phyloP scores from a whole-genome alignment of 768 basidiomycete genomes.

The Dacryopinax spathularia region DNA sequence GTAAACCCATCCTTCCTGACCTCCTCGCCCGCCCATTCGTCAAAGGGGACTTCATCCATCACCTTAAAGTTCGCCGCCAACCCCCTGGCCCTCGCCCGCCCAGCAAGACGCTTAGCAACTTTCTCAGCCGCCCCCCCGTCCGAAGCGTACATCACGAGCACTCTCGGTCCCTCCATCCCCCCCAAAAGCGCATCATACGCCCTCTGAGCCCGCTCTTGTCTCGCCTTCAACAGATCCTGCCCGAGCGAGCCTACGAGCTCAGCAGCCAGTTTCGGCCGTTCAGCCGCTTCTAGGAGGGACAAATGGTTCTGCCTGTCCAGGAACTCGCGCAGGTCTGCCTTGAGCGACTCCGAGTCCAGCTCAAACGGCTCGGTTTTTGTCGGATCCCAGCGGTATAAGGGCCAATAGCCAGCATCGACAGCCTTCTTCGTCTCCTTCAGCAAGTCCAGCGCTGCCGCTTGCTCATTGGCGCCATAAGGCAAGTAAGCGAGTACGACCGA shows the following conservation, averaged over 20 bases:
- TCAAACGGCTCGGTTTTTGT: slow-evolving; percentile 75
- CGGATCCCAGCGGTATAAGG: slow-evolving; percentile 95
- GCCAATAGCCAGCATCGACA: slow-evolving; percentile 94
- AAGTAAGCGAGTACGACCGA: slow-evolving; percentile 88
- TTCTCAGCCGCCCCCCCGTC: slow-evolving; percentile 97
- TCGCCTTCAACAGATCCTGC: slow-evolving; percentile 66
- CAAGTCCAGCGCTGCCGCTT: slow-evolving; percentile 68
- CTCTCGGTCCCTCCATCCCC: slow-evolving; percentile 75
- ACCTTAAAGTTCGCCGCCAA: slow-evolving; percentile 59
- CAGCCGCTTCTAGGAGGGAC: slow-evolving; percentile 71
- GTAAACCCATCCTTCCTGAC: slow-evolving; percentile 23
- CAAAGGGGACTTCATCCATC: slow-evolving; percentile 67
- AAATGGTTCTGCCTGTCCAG: slow-evolving; percentile 94
- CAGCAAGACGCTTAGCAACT: slow-evolving; percentile 73
- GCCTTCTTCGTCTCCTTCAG: slow-evolving; percentile 95
- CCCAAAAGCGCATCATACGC: slow-evolving; percentile 72
- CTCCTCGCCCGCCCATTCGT: slow-evolving; percentile 56
- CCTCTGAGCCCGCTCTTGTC: slow-evolving; percentile 65
- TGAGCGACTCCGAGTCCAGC: slow-evolving; percentile 85
- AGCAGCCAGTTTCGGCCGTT: slow-evolving; percentile 59
- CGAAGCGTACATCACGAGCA: slow-evolving; percentile 83
- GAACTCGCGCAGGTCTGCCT: slow-evolving; percentile 85
- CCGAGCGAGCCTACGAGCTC: slow-evolving; percentile 77
- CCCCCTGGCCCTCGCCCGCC: slow-evolving; percentile 71
- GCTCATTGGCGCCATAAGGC: slow-evolving; percentile 63